Evolutionary conservation across 768 basidiomycete genomes (phyloP).

Genomic region (Hebeloma cylindrosporum): DNA sequence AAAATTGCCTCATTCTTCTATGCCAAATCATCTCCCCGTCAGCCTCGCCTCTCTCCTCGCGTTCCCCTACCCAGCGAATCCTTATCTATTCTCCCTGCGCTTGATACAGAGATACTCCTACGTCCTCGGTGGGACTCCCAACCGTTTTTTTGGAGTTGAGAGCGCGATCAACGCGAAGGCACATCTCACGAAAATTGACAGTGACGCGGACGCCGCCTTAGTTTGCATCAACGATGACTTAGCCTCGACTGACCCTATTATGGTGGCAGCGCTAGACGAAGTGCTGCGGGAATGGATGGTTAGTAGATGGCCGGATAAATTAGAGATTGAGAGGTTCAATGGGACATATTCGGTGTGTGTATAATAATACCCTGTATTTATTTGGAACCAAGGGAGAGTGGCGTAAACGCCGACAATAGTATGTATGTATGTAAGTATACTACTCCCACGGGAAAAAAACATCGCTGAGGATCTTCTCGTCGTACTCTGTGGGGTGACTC

Average conservation of each 20-base stretch:
- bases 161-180: neutral
- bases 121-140: slow-evolving; percentile 4
- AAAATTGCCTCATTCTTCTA: neutral
- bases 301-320: neutral
- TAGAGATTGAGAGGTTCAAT: neutral
- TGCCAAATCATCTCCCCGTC: neutral
- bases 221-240: slow-evolving; percentile 5
- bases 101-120: slow-evolving; percentile 5
- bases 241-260: neutral
- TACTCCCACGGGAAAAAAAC: too few relatives aligned
- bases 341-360: too few relatives aligned
- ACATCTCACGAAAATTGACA: neutral
- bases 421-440: too few relatives aligned
- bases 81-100: neutral
- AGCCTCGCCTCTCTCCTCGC: neutral
- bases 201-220: neutral
- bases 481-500: too few relatives aligned
- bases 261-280: neutral
- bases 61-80: slow-evolving; percentile 4
- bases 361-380: too few relatives aligned
- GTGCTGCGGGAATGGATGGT: neutral
- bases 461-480: too few relatives aligned
- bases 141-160: neutral
- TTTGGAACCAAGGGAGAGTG: too few relatives aligned
- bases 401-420: too few relatives aligned